A percentile compares a stretch with the other conserved stretches of the same genome.
phyloP scores from a whole-genome alignment of 805 yeast species.

The Lipomyces yamadae region DNA sequence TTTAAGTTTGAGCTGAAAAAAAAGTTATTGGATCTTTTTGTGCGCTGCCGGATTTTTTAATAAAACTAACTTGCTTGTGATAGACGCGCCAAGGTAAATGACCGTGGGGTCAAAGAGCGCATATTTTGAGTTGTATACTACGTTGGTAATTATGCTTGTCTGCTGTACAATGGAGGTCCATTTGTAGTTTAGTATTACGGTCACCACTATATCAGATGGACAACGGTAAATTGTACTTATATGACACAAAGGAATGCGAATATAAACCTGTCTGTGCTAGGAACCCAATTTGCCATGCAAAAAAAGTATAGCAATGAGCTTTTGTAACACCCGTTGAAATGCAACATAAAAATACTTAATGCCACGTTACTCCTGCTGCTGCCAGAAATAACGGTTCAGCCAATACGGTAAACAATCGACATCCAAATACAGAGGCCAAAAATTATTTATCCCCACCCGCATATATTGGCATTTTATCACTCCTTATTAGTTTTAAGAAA shows the following conservation, averaged over 20 bases:
- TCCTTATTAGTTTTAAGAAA: constrained; percentile 46
- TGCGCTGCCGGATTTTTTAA: background rate
- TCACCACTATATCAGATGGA: background rate
- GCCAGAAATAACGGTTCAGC: too few species aligned
- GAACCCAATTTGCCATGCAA: background rate
- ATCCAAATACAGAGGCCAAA: background rate
- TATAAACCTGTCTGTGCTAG: background rate
- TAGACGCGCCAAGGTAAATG: background rate
- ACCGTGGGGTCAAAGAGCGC: background rate
- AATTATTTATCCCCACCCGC: background rate
- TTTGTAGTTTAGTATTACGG: too few species aligned
- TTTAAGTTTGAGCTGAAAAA: background rate
- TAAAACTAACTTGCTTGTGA: constrained; percentile 1
- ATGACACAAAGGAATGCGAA: constrained; percentile 2
- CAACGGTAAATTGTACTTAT: constrained; percentile 1
- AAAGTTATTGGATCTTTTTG: background rate
- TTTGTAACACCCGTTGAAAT: background rate
- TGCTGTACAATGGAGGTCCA: too few species aligned
- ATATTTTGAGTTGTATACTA: background rate
- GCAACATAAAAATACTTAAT: background rate
- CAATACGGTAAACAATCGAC: background rate
- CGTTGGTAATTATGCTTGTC: background rate
- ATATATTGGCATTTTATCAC: background rate
- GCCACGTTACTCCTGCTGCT: background rate
- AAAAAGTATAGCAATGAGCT: background rate